Conservation (phyloP, 2,329 filamentous ascomycete species). For the Scedosporium aurantiacum region DNA sequence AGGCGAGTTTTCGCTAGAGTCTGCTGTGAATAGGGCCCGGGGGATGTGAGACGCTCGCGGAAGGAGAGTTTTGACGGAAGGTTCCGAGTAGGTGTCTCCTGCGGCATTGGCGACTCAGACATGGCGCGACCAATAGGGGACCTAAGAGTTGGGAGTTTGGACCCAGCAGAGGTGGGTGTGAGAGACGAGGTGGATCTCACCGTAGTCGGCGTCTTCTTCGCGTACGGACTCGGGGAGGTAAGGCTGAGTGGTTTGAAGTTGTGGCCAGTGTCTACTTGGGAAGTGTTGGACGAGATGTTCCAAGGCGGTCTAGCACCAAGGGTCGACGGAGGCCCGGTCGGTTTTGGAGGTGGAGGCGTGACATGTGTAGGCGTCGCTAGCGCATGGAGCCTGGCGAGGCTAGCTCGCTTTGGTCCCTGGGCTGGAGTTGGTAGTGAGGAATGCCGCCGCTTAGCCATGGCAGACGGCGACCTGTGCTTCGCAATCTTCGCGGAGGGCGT, state of each 20-base stretch:
- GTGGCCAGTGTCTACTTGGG: slow-evolving; percentile 54
- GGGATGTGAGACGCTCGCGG: slow-evolving; percentile 40
- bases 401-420: slow-evolving; percentile 25
- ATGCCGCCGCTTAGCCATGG: slow-evolving; percentile 33
- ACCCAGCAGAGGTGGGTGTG: slow-evolving; percentile 28
- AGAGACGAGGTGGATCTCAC: slow-evolving; percentile 31
- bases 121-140: slow-evolving; percentile 34
- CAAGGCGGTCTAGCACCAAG: slow-evolving; percentile 55
- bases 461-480: slow-evolving; percentile 36
- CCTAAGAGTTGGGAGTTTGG: slow-evolving; percentile 37
- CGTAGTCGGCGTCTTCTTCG: slow-evolving; percentile 31
- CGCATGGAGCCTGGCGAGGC: slow-evolving; percentile 33
- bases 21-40: slow-evolving; percentile 36
- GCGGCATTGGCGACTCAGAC: slow-evolving; percentile 36
- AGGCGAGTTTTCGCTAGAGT: slow-evolving; percentile 32
- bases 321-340: slow-evolving; percentile 34
- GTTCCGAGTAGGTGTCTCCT: slow-evolving; percentile 33
- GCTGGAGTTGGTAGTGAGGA: slow-evolving; percentile 36
- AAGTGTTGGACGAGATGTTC: slow-evolving; percentile 57
- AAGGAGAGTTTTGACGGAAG: slow-evolving; percentile 37
- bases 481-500: slow-evolving; percentile 31
- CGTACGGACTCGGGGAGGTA: slow-evolving; percentile 48
- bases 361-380: slow-evolving; percentile 40
- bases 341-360: slow-evolving; percentile 26
- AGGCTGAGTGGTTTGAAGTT: slow-evolving; percentile 53